These are phyloP conservation scores for Casuarina glauca DNA, from an alignment of 306 rosid species.

Conservation along the genomic window DNA sequence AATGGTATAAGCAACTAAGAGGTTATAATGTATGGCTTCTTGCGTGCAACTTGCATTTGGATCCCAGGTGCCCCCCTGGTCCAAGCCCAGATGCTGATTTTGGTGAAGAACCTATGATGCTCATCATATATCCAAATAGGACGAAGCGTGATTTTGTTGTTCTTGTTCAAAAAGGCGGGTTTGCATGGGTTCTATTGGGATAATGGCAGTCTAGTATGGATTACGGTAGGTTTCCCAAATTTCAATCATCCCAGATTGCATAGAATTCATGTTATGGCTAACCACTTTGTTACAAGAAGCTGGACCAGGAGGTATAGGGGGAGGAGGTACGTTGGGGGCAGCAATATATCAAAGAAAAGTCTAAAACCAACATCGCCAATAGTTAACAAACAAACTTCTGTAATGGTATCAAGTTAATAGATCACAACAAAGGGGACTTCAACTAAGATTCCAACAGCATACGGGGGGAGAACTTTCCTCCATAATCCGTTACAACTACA, in stretches of 20 bases:
- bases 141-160: conserved; percentile 44
- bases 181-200: conserved; percentile 64
- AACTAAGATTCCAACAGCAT: too few relatives aligned
- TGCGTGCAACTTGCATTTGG: conserved; percentile 45
- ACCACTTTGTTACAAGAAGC: conserved; percentile 39
- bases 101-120: conserved; percentile 62
- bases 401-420: too few relatives aligned
- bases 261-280: not conserved
- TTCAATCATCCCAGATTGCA: too few relatives aligned
- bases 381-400: conserved; percentile 35
- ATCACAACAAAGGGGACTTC: too few relatives aligned
- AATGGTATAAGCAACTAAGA: conserved; percentile 62
- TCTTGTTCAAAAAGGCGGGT: conserved; percentile 68
- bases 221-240: conserved; percentile 30
- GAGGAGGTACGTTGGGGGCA: conserved; percentile 68
- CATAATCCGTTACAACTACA: too few relatives aligned
- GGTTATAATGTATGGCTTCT: conserved; percentile 68
- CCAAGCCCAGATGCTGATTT: conserved; percentile 56
- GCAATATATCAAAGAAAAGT: conserved; percentile 53
- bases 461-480: too few relatives aligned
- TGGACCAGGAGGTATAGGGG: conserved; percentile 50
- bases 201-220: conserved; percentile 47
- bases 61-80: conserved; percentile 55
- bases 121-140: conserved; percentile 33
- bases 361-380: conserved; percentile 57